Evolutionary conservation across 345 rosid species (phyloP).

Genomic region (Syzygium aqueum): DNA sequence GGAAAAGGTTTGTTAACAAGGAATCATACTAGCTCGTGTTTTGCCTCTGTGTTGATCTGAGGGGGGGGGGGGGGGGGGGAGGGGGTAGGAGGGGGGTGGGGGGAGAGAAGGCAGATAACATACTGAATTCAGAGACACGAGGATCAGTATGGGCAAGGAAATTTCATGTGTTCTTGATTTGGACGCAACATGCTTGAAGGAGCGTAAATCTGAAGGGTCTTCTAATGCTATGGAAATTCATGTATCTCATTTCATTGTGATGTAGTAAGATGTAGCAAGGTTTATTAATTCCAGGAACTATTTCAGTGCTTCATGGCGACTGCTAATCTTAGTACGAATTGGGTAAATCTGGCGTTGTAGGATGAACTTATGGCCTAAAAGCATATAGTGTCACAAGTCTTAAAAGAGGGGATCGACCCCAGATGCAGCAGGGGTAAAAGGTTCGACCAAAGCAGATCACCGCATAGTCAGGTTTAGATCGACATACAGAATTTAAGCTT

Average conservation of each 20-base stretch:
- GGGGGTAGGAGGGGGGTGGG: too few species aligned
- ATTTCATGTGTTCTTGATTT: neutral
- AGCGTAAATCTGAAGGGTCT: neutral
- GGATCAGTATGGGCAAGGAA: neutral
- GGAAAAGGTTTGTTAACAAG: constrained; percentile 32
- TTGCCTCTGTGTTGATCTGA: neutral
- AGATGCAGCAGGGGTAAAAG: neutral
- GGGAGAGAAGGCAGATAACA: neutral
- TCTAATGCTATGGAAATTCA: neutral
- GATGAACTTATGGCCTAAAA: neutral
- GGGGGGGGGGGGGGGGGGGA: too few species aligned
- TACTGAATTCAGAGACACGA: neutral
- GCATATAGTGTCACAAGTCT: neutral
- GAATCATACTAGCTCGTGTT: neutral
- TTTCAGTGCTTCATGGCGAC: neutral
- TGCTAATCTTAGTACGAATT: neutral
- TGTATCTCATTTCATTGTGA: neutral
- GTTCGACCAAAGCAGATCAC: neutral
- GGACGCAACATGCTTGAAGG: neutral
- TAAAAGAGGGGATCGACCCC: neutral
- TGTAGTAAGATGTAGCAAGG: neutral
- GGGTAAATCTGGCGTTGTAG: neutral
- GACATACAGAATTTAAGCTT: neutral
- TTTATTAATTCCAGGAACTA: neutral
- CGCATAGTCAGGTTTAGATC: neutral